phyloP scores from a whole-genome alignment of 345 rosid genomes.

The Xanthoceras sorbifolium region DNA sequence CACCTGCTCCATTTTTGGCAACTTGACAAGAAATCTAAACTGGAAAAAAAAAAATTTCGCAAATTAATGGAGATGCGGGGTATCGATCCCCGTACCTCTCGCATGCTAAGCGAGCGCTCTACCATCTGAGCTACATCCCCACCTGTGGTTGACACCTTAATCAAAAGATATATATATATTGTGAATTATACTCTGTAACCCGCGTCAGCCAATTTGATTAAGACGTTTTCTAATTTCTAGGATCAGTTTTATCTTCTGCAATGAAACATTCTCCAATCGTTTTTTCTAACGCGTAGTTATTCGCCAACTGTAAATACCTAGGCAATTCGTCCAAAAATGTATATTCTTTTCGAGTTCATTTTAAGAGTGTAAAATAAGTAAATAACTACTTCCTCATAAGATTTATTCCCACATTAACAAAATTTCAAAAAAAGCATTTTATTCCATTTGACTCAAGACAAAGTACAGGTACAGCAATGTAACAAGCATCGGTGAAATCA shows the following conservation, averaged over 20 bases:
- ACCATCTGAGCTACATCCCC: conserved; percentile 88
- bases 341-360: no score
- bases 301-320: background rate
- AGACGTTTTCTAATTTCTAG: background rate
- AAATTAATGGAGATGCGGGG: conserved; percentile 64
- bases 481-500: conserved; percentile 29
- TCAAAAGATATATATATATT: no score
- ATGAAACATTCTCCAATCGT: background rate
- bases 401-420: background rate
- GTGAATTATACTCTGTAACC: background rate
- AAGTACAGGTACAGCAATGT: conserved; percentile 11
- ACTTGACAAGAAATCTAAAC: background rate
- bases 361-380: no score
- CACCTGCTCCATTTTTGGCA: background rate
- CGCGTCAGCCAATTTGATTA: background rate
- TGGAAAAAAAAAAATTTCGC: background rate
- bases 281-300: background rate
- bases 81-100: conserved; percentile 86
- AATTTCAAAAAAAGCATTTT: background rate
- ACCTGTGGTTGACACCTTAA: no score
- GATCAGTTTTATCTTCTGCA: background rate
- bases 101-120: conserved; percentile 89
- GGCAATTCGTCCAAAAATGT: background rate
- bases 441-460: conserved; percentile 20
- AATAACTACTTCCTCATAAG: background rate